phyloP scores from a whole-genome alignment of 495 filamentous ascomycete species.

The Talaromyces wortmannii region DNA sequence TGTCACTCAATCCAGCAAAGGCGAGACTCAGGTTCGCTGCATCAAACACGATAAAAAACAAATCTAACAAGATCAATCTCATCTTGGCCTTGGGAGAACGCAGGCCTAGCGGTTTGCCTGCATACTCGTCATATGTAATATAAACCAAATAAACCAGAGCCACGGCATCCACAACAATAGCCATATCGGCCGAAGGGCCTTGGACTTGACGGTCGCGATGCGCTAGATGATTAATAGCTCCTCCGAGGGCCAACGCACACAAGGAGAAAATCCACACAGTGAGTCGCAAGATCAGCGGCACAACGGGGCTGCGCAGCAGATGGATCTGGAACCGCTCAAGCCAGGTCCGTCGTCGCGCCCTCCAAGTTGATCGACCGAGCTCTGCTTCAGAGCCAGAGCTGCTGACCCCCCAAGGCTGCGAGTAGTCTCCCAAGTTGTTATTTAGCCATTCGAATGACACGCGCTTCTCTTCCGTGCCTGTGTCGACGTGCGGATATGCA shows the following conservation, averaged over 20 bases:
- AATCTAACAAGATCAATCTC: conserved; percentile 78
- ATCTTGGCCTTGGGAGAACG: conserved; percentile 78
- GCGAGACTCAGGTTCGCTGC: conserved; percentile 85
- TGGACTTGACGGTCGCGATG: conserved; percentile 37
- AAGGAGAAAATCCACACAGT: conserved; percentile 78
- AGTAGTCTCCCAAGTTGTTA: conserved; percentile 47
- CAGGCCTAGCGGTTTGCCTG: conserved; percentile 83
- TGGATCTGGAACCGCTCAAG: conserved; percentile 48
- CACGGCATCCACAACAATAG: conserved; percentile 81
- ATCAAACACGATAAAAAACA: conserved; percentile 95
- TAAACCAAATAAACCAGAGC: conserved; percentile 86
- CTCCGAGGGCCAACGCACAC: conserved; percentile 73
- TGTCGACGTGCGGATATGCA: conserved; percentile 39
- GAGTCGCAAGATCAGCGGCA: conserved; percentile 77
- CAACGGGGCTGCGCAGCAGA: conserved; percentile 71
- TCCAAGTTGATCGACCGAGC: conserved; percentile 23
- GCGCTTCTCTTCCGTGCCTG: conserved; percentile 36
- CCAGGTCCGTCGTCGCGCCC: conserved; percentile 45
- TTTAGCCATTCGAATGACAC: conserved; percentile 55
- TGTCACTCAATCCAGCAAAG: conserved; percentile 74
- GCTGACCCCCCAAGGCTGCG: conserved; percentile 48
- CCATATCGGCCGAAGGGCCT: conserved; percentile 76
- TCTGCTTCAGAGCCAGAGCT: conserved; percentile 18
- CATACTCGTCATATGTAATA: conserved; percentile 96
- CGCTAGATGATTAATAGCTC: conserved; percentile 61